A percentile compares a stretch with the other conserved stretches of the same genome.
Evolutionary conservation across 2,329 filamentous ascomycete species (phyloP).

Genomic region (Penicillium sp.): DNA sequence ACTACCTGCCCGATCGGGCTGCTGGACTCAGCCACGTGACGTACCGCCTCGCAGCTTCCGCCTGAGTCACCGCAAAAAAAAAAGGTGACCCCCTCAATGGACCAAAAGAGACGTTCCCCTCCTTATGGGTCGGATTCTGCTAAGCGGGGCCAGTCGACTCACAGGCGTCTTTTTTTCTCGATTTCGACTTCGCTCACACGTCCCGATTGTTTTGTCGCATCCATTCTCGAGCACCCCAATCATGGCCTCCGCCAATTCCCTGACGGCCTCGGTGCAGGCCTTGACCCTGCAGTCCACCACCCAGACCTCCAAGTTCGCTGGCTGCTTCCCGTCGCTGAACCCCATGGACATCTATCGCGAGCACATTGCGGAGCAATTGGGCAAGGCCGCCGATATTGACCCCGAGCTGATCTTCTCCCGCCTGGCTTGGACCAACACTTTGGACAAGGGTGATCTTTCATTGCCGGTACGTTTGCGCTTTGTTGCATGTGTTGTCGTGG

Average conservation of each 20-base stretch:
- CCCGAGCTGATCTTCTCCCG: slow-evolving; percentile 35
- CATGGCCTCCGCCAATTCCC: slow-evolving; percentile 32
- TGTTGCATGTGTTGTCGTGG: too few relatives aligned
- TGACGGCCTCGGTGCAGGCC: slow-evolving; percentile 33
- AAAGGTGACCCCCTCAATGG: slow-evolving; percentile 4
- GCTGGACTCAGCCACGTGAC: slow-evolving; percentile 9
- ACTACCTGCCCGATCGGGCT: neutral
- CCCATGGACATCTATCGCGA: slow-evolving; percentile 43
- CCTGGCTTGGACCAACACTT: slow-evolving; percentile 40
- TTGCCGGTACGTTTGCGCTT: slow-evolving; percentile 33
- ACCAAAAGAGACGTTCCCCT: slow-evolving; percentile 22
- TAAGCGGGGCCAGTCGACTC: slow-evolving; percentile 37
- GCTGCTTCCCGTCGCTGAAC: slow-evolving; percentile 42
- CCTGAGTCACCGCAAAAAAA: slow-evolving; percentile 26
- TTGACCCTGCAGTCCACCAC: slow-evolving; percentile 37
- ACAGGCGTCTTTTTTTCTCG: slow-evolving; percentile 26
- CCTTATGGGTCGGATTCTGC: slow-evolving; percentile 36
- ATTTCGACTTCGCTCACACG: slow-evolving; percentile 8
- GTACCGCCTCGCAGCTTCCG: slow-evolving; percentile 28
- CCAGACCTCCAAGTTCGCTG: slow-evolving; percentile 35
- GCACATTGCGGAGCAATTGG: slow-evolving; percentile 41
- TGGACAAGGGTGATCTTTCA: slow-evolving; percentile 44
- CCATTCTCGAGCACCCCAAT: slow-evolving; percentile 17
- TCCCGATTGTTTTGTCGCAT: slow-evolving; percentile 8
- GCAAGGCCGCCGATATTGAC: slow-evolving; percentile 34